A percentile compares a stretch with the other conserved stretches of the same genome.
Evolutionary conservation across 31 red algal species (phyloP).

Genomic region (Bonnemaisonia californica): DNA sequence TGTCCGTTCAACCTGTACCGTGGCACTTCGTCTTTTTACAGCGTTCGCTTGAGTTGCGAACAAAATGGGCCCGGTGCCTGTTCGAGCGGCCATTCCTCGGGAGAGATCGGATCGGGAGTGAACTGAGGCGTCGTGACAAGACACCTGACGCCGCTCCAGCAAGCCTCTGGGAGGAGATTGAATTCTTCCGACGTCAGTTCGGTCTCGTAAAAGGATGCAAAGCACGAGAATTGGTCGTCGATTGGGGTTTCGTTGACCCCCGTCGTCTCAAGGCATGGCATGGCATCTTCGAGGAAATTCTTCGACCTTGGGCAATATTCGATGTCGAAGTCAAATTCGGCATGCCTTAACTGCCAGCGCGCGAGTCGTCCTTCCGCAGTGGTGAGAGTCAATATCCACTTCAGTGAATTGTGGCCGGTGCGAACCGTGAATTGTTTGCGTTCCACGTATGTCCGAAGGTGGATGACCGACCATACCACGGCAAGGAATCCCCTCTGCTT

Average conservation of each 20-base stretch:
- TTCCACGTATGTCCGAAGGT: conserved; percentile 26
- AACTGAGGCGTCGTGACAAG: not conserved
- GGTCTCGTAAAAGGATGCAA: not conserved
- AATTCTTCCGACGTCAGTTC: not conserved
- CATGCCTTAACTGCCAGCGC: conserved; percentile 13
- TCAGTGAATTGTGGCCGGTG: conserved; percentile 27
- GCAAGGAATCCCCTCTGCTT: conserved; percentile 39
- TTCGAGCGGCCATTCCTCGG: not conserved
- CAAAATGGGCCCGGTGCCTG: not conserved
- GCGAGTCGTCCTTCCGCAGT: conserved; percentile 27
- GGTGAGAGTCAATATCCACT: conserved; percentile 39
- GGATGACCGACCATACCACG: conserved; percentile 24
- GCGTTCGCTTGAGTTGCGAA: too few species aligned
- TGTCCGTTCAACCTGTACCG: too few species aligned
- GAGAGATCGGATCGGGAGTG: not conserved
- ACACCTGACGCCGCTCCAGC: too few species aligned
- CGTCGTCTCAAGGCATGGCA: not conserved
- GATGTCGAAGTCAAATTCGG: conserved; percentile 44
- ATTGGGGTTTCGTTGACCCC: not conserved
- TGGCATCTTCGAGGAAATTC: not conserved
- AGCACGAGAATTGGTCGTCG: not conserved
- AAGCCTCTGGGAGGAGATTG: too few species aligned
- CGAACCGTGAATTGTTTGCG: conserved; percentile 25
- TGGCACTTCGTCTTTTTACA: too few species aligned
- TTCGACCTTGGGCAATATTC: not conserved